Base-by-base conservation (phyloP, 768 basidiomycete species). In the Termitomyces titanicus region DNA sequence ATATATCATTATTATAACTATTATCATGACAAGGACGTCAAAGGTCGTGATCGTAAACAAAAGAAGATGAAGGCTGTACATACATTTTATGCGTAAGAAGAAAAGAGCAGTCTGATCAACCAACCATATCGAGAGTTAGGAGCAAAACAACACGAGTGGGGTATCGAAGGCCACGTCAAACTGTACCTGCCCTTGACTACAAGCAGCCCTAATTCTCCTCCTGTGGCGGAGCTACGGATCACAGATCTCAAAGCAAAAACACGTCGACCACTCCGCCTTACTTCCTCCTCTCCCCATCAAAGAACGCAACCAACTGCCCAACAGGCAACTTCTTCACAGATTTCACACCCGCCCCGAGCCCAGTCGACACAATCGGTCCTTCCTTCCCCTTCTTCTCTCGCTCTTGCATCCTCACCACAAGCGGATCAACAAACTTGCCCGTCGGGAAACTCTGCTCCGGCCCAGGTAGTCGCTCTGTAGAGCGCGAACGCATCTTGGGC, bases 261-360 rank as follows among this genome's bases (percentile, higher is more conserved):
- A 9, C 29, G 5, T 9, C 29, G 29, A 29, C 29, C 29, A 29
- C 29, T 9, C 29, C 40, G 1, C 12, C 29, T 50, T 25, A 29
- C 43, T 11, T 42, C 29, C 33, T 22, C 17, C 18, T 76, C 39
- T 80, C 78, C 29, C 70, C 69, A 64, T 92, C 88, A 63, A 94
- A 94, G 70, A 88, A 93, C n/a, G 89, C 89, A 13, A 92, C 88
- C 40, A 94, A 70, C 63, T 92, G 81, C 10, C 84, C 87, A 39
- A 93, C 79, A 0, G 88, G 83, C 13, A 89, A 80, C 72, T 91
- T 92, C 51, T 76, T 82, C 65, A 66, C 61, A 53, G 81, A 69
- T 51, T 72, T 73, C 17, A 81, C 73, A 60, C 75, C 75, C 4
- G 74, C 79, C 37, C 75, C 71, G 57, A 76, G 77, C 40, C 64